Evolutionary conservation across 1,284 basidiomycete genomes (phyloP).

Genomic region (Erythrobasidium hasegawianum): DNA sequence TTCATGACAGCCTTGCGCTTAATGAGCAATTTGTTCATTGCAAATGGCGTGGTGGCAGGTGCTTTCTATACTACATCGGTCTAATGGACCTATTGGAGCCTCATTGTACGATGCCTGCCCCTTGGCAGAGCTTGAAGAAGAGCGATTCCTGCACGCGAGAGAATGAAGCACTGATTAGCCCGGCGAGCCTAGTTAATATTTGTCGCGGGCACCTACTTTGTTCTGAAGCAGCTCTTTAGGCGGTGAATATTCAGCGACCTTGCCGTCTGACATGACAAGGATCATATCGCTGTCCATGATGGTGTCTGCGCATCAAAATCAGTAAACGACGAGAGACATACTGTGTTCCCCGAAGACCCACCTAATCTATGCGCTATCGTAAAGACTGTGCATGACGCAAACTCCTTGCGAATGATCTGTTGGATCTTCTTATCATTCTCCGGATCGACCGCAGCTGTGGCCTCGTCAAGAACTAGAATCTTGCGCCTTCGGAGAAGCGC

Average conservation of each 20-base stretch:
- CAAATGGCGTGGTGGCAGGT: too few species aligned
- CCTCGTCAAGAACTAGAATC: slow-evolving; percentile 78
- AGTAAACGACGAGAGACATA: too few species aligned
- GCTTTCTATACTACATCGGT: too few species aligned
- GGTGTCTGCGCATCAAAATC: not conserved
- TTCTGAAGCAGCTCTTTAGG: slow-evolving; percentile 39
- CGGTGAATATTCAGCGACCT: slow-evolving; percentile 42
- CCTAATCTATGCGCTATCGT: slow-evolving; percentile 67
- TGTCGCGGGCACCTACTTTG: slow-evolving; percentile 23
- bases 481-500: slow-evolving; percentile 70
- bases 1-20: too few species aligned
- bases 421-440: slow-evolving; percentile 57
- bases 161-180: too few species aligned
- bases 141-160: slow-evolving; percentile 22
- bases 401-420: slow-evolving; percentile 72
- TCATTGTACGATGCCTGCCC: slow-evolving; percentile 22
- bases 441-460: slow-evolving; percentile 66
- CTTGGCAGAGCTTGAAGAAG: slow-evolving; percentile 29
- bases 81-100: too few species aligned
- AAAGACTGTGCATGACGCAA: slow-evolving; percentile 68
- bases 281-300: slow-evolving; percentile 51
- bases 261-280: slow-evolving; percentile 48
- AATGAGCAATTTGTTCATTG: too few species aligned
- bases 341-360: too few species aligned
- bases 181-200: not conserved